A percentile compares a stretch with the other conserved stretches of the same genome.
Conservation (phyloP, 2,329 filamentous ascomycete species). For the Purpureocillium lavendulum region DNA sequence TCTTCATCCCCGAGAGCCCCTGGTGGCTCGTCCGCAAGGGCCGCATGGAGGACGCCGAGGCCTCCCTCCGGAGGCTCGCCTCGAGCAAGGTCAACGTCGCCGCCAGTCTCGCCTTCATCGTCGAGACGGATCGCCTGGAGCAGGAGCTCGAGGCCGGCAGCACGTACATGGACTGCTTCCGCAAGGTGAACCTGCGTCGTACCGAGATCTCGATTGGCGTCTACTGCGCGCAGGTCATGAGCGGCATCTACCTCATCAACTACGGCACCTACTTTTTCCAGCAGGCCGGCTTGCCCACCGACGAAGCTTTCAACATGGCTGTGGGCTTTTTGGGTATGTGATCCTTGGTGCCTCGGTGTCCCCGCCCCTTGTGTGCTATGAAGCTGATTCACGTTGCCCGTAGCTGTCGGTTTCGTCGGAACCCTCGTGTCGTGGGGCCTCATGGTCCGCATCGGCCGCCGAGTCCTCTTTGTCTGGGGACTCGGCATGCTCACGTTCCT, state of each 20-base stretch:
- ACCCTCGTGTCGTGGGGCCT: conserved; percentile 33
- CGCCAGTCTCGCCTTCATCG: conserved; percentile 57
- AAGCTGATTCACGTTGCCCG: conserved; percentile 1
- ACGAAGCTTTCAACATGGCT: conserved; percentile 30
- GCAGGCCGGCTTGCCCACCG: conserved; percentile 30
- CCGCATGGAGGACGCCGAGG: conserved; percentile 17
- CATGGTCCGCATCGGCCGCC: conserved; percentile 31
- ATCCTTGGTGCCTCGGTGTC: too few species aligned
- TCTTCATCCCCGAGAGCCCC: conserved; percentile 23
- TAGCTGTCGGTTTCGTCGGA: conserved; percentile 32
- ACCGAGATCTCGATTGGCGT: conserved; percentile 38
- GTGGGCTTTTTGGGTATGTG: conserved; percentile 19
- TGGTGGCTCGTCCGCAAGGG: conserved; percentile 21
- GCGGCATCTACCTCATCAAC: conserved; percentile 29
- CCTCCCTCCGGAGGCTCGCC: conserved; percentile 17
- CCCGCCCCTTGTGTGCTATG: too few species aligned
- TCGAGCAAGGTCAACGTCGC: conserved; percentile 37
- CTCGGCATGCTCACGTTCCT: conserved; percentile 30
- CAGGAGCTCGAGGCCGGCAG: conserved; percentile 26
- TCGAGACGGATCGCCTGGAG: conserved; percentile 39
- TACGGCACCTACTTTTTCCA: conserved; percentile 39
- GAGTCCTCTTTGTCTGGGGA: conserved; percentile 30
- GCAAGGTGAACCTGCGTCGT: conserved; percentile 33
- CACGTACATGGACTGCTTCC: conserved; percentile 38
- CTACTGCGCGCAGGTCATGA: conserved; percentile 29